phyloP scores from a whole-genome alignment of 2,329 filamentous ascomycete species.

The Penicillium sp. region DNA sequence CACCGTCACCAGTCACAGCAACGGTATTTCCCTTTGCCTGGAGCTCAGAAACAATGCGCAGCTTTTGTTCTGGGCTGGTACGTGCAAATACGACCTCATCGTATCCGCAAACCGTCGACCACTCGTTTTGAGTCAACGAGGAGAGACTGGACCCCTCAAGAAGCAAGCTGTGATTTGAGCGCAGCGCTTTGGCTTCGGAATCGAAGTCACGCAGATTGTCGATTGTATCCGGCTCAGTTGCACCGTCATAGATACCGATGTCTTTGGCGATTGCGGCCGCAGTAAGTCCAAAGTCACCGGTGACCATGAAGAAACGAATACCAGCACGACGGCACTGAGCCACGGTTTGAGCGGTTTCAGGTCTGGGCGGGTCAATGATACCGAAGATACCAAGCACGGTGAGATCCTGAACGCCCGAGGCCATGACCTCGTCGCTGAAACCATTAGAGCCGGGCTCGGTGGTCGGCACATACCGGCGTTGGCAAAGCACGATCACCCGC shows the following conservation, averaged over 20 bases:
- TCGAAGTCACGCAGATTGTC: slow-evolving; percentile 48
- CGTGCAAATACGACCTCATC: slow-evolving; percentile 51
- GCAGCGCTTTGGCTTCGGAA: slow-evolving; percentile 19
- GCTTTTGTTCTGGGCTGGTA: slow-evolving; percentile 45
- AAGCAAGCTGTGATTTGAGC: slow-evolving; percentile 54
- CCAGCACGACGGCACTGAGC: slow-evolving; percentile 36
- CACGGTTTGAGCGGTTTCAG: slow-evolving; percentile 36
- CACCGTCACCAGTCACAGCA: slow-evolving; percentile 41
- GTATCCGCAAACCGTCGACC: slow-evolving; percentile 61
- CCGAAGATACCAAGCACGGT: slow-evolving; percentile 55
- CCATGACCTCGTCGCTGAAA: slow-evolving; percentile 52
- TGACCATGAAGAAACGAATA: slow-evolving; percentile 46
- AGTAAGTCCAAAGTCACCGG: slow-evolving; percentile 43
- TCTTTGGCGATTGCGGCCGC: slow-evolving; percentile 42
- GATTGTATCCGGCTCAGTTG: slow-evolving; percentile 54
- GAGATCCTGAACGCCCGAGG: slow-evolving; percentile 42
- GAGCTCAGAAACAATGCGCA: slow-evolving; percentile 44
- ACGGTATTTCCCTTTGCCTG: slow-evolving; percentile 40
- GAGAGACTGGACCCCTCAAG: slow-evolving; percentile 67
- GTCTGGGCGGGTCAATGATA: slow-evolving; percentile 42
- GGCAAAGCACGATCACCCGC: slow-evolving; percentile 67
- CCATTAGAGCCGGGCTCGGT: slow-evolving; percentile 47
- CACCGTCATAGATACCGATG: slow-evolving; percentile 45
- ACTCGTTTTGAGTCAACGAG: slow-evolving; percentile 64
- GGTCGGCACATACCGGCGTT: slow-evolving; percentile 53